Base-by-base conservation (phyloP, 306 rosid species). In the Ziziphus jujuba region DNA sequence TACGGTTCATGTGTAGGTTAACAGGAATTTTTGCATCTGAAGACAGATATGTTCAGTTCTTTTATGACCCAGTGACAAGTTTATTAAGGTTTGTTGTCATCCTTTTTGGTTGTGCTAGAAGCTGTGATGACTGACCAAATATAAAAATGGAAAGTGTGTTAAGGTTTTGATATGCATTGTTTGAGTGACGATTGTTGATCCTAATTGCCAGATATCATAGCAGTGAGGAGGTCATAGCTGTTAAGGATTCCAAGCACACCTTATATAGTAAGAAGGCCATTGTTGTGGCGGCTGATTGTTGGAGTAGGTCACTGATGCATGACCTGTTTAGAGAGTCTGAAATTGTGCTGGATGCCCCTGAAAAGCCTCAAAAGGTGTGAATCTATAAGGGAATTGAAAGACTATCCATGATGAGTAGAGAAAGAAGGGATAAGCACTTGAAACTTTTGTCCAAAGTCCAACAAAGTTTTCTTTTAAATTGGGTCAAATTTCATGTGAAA, bases 231-330 rank as follows among this genome's bases (percentile, higher is more conserved):
- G 79, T 87, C 22, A 67, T 65, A 54, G 91, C 78, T 63, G 82
- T 92, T 65, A 78, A 81, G 81, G 87, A 95, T 75, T 83, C 70
- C 61, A 84, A 79, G 64, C 84, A 60, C 65, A 85, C 71, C 14
- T 70, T 92, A 75, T 72, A 81, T 73, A 33, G 89, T 77, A 84
- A 80, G 78, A 87, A 92, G 82, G 98, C 89, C 44, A 51, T 89
- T 58, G 79, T 92, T 65, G 80, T 92, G 28, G 91, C 96, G 24
- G 87, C 98, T 82, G 96, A 96, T 81, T 80, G 95, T 84, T 92
- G 98, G 98, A 89, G 96, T 74, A 95, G 98, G 14, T 80, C 83
- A 72, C 86, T 92, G 85, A 86, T 88, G 76, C 76, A 73, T 65
- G 96, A 89, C 73, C 77, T 87, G 74, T 60, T 84, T 52, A 76